Conservation (phyloP, 2,329 filamentous ascomycete genomes). For the Fusarium torulosum region DNA sequence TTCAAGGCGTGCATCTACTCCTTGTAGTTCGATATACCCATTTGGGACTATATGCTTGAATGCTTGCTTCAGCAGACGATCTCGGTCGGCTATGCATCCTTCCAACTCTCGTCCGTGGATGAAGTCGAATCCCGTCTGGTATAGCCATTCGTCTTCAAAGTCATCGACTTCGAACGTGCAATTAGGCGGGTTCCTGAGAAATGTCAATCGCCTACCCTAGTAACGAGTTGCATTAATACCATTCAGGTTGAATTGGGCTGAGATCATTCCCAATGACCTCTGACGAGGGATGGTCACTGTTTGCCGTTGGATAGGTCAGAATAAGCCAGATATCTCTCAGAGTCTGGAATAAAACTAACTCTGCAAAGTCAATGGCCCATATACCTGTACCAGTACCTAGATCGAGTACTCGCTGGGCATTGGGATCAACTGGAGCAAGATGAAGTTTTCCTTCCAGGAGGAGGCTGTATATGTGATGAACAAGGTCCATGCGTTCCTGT, state of each 20-base stretch:
- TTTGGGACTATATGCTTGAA: background rate
- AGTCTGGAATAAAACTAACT: background rate
- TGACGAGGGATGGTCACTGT: constrained; percentile 26
- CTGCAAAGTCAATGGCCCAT: constrained; percentile 28
- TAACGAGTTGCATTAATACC: background rate
- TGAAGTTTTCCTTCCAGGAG: constrained; percentile 25
- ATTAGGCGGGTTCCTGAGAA: constrained; percentile 18
- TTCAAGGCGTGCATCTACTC: constrained; percentile 1
- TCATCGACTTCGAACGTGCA: constrained; percentile 33
- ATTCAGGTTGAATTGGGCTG: constrained; percentile 33
- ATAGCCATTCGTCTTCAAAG: constrained; percentile 28
- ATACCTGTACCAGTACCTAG: constrained; percentile 24
- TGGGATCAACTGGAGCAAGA: constrained; percentile 15
- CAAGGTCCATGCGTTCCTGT: constrained; percentile 34
- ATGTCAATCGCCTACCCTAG: rapidly evolving
- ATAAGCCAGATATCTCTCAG: rapidly evolving
- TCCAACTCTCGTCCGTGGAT: constrained; percentile 30
- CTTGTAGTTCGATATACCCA: constrained; percentile 27
- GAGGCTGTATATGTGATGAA: constrained; percentile 32
- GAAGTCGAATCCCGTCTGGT: constrained; percentile 17
- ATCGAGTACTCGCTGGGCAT: constrained; percentile 28
- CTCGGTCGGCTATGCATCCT: constrained; percentile 11
- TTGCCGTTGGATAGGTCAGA: too few species aligned
- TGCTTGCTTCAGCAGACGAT: background rate
- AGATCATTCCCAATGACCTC: constrained; percentile 30